Base-by-base conservation (phyloP, 176 grass and related monocot species). In the Tuctoria greenei region DNA sequence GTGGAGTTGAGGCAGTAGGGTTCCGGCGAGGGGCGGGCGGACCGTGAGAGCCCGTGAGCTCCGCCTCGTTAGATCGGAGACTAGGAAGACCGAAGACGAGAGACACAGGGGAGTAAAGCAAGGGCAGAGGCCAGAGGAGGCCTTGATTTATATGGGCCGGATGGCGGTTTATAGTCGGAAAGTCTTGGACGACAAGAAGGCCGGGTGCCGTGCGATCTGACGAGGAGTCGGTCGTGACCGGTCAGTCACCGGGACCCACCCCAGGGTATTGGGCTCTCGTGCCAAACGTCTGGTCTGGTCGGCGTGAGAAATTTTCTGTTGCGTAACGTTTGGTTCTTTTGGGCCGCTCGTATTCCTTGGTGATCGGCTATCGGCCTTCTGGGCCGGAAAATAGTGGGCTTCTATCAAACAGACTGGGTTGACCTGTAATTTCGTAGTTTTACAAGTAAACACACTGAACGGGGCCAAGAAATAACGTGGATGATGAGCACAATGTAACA, bases 151-250 rank as follows among this genome's bases (percentile, higher is more conserved):
- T 58, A 55, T 5, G 11, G 50, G 31, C 23, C 4, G 4, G 25
- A 12, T 13, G 55, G 47, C 13, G 23, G 59, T 10, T 16, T 13
- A 26, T 13, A 26, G 72, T 15, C 0, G 8, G 66, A 64, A 51
- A 76, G 45, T 11, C 78, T 81, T 76, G 78, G 78, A 46, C 65
- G 39, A 34, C 72, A 78, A 58, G 85, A 78, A 58, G 85, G 39
- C 11, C n/a, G 5, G 42, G 24, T 59, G 70, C 73, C 79, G 67
- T 72, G 59, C 20, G 67, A 72, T 82, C 11, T 23, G 66, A 49
- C 14, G 12, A 46, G 15, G 7, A 47, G 27, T 18, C 59, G 47
- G 82, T 72, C 28, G 39, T 59, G 40, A 66, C 78, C 77, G 71
- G 45, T 54, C 42, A 10, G 43, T 15, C 10, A 20, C 16, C 52